Evolutionary conservation across 805 yeast genomes (phyloP).

Genomic region (Isabelozyma gotoi): DNA sequence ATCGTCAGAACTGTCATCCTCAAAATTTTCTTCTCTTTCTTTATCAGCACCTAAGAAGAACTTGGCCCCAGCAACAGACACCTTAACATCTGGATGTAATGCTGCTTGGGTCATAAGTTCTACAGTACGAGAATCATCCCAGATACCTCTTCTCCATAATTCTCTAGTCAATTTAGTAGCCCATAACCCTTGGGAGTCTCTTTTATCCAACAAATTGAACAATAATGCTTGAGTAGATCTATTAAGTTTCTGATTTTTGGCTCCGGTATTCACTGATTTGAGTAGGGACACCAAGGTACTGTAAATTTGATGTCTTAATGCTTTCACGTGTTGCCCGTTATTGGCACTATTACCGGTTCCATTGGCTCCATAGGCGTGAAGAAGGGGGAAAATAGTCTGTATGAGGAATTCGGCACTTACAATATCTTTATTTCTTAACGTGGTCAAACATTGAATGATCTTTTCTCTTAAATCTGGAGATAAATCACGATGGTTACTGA

Average conservation of each 20-base stretch:
- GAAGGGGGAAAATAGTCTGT: slow-evolving; percentile 84
- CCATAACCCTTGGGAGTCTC: slow-evolving; percentile 84
- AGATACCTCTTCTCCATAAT: slow-evolving; percentile 94
- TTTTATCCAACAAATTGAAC: slow-evolving; percentile 80
- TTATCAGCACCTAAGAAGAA: slow-evolving; percentile 95
- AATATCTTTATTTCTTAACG: slow-evolving; percentile 84
- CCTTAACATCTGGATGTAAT: slow-evolving; percentile 80
- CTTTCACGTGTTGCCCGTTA: slow-evolving; percentile 70
- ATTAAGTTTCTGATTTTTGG: slow-evolving; percentile 86
- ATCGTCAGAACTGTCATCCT: slow-evolving; percentile 69
- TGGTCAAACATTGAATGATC: slow-evolving; percentile 82
- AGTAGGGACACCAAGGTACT: slow-evolving; percentile 73
- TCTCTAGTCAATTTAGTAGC: slow-evolving; percentile 94
- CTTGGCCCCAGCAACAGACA: slow-evolving; percentile 83
- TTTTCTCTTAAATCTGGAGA: slow-evolving; percentile 88
- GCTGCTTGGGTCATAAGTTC: slow-evolving; percentile 98
- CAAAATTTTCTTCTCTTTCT: slow-evolving; percentile 82
- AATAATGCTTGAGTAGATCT: slow-evolving; percentile 88
- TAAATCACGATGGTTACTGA: slow-evolving; percentile 76
- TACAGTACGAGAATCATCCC: slow-evolving; percentile 98
- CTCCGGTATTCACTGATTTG: slow-evolving; percentile 82
- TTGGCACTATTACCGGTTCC: slow-evolving; percentile 36
- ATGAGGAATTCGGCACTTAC: slow-evolving; percentile 78
- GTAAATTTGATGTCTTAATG: slow-evolving; percentile 79
- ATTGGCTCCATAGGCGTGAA: slow-evolving; percentile 60